phyloP scores from a whole-genome alignment of 2,329 filamentous ascomycete species.

The Akanthomyces lecanii region DNA sequence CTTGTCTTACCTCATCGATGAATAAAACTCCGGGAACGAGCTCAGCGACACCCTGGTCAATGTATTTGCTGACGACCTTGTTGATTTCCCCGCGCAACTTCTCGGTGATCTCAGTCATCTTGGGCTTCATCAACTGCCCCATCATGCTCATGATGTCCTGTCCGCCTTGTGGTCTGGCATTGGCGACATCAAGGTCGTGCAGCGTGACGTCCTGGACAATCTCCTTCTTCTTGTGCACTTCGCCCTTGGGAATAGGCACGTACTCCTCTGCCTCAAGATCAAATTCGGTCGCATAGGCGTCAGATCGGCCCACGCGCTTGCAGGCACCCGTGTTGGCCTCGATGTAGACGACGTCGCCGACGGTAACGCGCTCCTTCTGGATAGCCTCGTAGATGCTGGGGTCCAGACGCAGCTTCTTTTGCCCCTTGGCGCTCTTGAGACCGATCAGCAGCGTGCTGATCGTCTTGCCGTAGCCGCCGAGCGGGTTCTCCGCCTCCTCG shows the following conservation, averaged over 20 bases:
- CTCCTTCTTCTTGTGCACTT: slow-evolving; percentile 99
- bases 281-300: slow-evolving; percentile 97
- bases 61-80: slow-evolving; percentile 98
- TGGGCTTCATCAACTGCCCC: slow-evolving; percentile 99
- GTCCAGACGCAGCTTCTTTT: slow-evolving; percentile 95
- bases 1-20: slow-evolving; percentile 78
- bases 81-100: slow-evolving; percentile 95
- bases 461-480: slow-evolving; percentile 94
- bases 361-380: slow-evolving; percentile 92
- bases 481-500: slow-evolving; percentile 95
- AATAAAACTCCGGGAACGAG: slow-evolving; percentile 97
- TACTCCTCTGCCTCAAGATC: slow-evolving; percentile 98
- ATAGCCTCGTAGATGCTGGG: slow-evolving; percentile 99
- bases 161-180: slow-evolving; percentile 89
- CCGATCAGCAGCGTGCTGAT: slow-evolving; percentile 94
- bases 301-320: slow-evolving; percentile 92
- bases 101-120: slow-evolving; percentile 99
- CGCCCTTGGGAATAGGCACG: slow-evolving; percentile 95
- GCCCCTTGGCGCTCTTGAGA: slow-evolving; percentile 90
- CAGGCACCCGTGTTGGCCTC: slow-evolving; percentile 98
- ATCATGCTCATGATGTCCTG: slow-evolving; percentile 99
- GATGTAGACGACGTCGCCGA: slow-evolving; percentile 98
- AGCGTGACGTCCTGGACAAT: slow-evolving; percentile 98
- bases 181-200: slow-evolving; percentile 94
- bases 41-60: slow-evolving; percentile 96